Conservation (phyloP, 148 eudicot genomes). For the Rhododendron vialii region DNA sequence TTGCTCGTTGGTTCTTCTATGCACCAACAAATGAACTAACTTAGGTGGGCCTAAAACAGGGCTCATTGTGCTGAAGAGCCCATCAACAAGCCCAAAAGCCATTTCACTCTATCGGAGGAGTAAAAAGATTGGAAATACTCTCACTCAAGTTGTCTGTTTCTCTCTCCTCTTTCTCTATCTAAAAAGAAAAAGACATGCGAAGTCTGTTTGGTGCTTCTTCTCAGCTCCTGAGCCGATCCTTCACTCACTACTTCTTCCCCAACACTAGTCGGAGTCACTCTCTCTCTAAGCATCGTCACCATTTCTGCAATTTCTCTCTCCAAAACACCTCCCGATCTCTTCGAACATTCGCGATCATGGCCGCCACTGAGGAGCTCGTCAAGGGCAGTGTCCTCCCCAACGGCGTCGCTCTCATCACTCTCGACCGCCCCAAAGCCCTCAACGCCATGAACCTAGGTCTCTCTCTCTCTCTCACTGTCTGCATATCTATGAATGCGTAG, state of each 20-base stretch:
- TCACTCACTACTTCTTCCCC: slow-evolving; percentile 7
- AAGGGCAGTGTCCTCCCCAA: slow-evolving; percentile 69
- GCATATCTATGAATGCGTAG: not conserved
- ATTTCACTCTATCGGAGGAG: too few relatives aligned
- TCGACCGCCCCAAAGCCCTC: slow-evolving; percentile 95
- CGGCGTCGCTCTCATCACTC: slow-evolving; percentile 90
- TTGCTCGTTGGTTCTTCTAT: not conserved
- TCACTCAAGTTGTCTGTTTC: too few relatives aligned
- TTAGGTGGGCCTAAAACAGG: not conserved
- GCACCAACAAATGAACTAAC: not conserved
- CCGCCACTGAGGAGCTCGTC: slow-evolving; percentile 61
- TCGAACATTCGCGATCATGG: slow-evolving; percentile 49
- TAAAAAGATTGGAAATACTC: not conserved
- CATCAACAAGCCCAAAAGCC: not conserved
- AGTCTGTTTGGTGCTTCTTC: slow-evolving; percentile 7
- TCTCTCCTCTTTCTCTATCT: not conserved
- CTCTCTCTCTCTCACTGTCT: not conserved
- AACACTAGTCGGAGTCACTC: not conserved
- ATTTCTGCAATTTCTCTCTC: slow-evolving; percentile 18
- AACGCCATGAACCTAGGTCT: slow-evolving; percentile 93
- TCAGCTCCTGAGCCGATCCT: slow-evolving; percentile 33
- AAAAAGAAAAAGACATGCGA: slow-evolving; percentile 8
- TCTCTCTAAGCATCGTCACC: slow-evolving; percentile 10
- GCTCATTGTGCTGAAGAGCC: not conserved
- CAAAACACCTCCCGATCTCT: slow-evolving; percentile 7